Evolutionary conservation across 306 rosid species (phyloP).

Genomic region (Rosa multiflora): DNA sequence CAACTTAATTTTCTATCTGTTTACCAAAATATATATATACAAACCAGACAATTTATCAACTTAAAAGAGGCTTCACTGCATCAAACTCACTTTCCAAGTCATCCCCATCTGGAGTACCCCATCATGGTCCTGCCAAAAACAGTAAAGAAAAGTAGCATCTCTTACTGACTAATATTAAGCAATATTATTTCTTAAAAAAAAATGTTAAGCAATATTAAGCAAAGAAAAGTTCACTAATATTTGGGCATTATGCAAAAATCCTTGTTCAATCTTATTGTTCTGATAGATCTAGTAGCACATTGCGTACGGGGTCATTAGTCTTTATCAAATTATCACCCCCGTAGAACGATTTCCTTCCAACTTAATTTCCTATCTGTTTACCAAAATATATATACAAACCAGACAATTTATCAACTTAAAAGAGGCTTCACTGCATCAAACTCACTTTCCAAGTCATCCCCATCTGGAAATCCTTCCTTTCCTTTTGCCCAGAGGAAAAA

Average conservation of each 20-base stretch:
- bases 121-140: conserved; percentile 13
- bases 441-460: conserved; percentile 40
- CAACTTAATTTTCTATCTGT: not conserved
- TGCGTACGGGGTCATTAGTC: not conserved
- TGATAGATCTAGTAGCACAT: conserved; percentile 2
- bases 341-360: not conserved
- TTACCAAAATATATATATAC: not conserved
- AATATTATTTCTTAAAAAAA: too few species aligned
- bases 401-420: conserved; percentile 37
- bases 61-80: conserved; percentile 62
- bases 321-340: not conserved
- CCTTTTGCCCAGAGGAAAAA: conserved; percentile 88
- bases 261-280: not conserved
- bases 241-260: not conserved
- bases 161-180: not conserved
- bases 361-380: not conserved
- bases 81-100: conserved; percentile 48
- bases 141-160: not conserved
- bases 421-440: conserved; percentile 66
- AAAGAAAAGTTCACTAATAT: not conserved
- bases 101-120: conserved; percentile 13
- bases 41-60: conserved; percentile 31
- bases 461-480: conserved; percentile 50
- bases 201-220: conserved; percentile 1
- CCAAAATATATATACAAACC: conserved; percentile 9